phyloP scores from a whole-genome alignment of 257 asterid species.

The Cynanchum wilfordii region DNA sequence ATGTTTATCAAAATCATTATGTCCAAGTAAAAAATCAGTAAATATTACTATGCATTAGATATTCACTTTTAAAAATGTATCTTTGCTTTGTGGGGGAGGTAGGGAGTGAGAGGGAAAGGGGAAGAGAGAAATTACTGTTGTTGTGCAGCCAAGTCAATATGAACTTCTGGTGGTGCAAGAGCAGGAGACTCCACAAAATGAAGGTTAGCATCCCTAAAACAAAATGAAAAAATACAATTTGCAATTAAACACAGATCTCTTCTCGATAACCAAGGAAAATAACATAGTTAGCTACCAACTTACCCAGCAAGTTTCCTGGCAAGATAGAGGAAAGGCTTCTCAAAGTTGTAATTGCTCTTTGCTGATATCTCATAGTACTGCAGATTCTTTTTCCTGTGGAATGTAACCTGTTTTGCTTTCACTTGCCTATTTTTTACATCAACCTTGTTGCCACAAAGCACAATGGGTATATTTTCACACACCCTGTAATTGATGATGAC shows the following conservation, averaged over 20 bases:
- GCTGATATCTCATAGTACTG: constrained; percentile 88
- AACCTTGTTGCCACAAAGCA: constrained; percentile 87
- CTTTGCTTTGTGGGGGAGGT: too few relatives aligned
- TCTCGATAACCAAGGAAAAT: background rate
- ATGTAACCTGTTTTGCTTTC: constrained; percentile 84
- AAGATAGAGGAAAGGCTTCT: constrained; percentile 83
- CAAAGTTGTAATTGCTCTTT: constrained; percentile 79
- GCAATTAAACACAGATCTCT: background rate
- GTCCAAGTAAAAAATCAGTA: background rate
- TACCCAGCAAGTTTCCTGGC: constrained; percentile 95
- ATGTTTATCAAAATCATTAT: background rate
- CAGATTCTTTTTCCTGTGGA: constrained; percentile 87
- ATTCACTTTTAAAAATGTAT: too few relatives aligned
- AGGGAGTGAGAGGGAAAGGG: background rate
- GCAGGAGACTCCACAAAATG: constrained; percentile 89
- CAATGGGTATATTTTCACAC: constrained; percentile 84
- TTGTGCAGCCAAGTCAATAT: constrained; percentile 68
- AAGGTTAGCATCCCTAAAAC: constrained; percentile 52
- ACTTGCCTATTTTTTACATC: constrained; percentile 92
- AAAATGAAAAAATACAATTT: background rate
- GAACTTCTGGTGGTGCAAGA: constrained; percentile 91
- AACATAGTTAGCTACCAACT: background rate
- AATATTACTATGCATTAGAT: too few relatives aligned
- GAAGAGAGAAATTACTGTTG: constrained; percentile 44
- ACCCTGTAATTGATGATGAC: constrained; percentile 36